These are phyloP conservation scores for Alectoria sarmentosa DNA, from an alignment of 495 filamentous ascomycete genomes.

Conservation along the genomic window DNA sequence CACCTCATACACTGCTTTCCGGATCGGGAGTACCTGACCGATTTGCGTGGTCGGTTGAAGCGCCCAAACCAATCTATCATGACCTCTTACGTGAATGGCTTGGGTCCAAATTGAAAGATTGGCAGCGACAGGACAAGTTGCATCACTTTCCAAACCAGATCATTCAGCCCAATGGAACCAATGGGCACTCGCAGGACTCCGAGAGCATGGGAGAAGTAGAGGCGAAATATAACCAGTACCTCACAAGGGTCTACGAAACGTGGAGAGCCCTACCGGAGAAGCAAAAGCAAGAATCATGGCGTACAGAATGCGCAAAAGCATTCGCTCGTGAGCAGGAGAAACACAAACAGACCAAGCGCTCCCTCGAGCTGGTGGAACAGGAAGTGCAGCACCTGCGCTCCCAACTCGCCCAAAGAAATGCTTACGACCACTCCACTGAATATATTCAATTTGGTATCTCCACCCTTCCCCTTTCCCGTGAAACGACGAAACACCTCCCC, in stretches of 20 bases:
- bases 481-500: slow-evolving; percentile 31
- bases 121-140: slow-evolving; percentile 35
- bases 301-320: slow-evolving; percentile 67
- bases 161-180: slow-evolving; percentile 18
- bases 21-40: slow-evolving; percentile 61
- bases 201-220: slow-evolving; percentile 53
- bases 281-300: slow-evolving; percentile 61
- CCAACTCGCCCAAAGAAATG: slow-evolving; percentile 57
- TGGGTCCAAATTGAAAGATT: slow-evolving; percentile 54
- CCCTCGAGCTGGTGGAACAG: slow-evolving; percentile 55
- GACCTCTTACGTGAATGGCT: slow-evolving; percentile 62
- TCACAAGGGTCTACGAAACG: slow-evolving; percentile 60
- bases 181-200: slow-evolving; percentile 40
- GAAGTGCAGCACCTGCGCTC: slow-evolving; percentile 65
- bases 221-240: slow-evolving; percentile 44
- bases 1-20: slow-evolving; percentile 68
- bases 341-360: slow-evolving; percentile 52
- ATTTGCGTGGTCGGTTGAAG: slow-evolving; percentile 65
- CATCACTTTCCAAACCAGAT: slow-evolving; percentile 30
- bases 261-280: slow-evolving; percentile 56
- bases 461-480: slow-evolving; percentile 50
- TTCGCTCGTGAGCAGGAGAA: slow-evolving; percentile 61
- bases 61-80: slow-evolving; percentile 62
- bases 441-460: slow-evolving; percentile 59
- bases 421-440: slow-evolving; percentile 51